phyloP scores from a whole-genome alignment of 192 early-diverging fungal genomes.

The Dimargaris cristalligena region DNA sequence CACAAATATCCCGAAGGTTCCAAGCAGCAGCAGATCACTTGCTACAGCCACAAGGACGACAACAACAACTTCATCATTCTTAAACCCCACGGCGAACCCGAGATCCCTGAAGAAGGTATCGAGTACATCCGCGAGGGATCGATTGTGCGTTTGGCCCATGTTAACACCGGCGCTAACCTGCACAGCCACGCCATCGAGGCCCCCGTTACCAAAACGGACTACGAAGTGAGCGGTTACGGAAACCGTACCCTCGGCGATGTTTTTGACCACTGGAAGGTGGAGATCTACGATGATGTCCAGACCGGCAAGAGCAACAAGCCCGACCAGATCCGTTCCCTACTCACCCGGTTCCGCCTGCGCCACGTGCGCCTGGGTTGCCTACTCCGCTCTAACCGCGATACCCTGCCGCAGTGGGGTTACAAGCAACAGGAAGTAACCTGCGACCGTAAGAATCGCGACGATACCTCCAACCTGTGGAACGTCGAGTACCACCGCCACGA shows the following conservation, averaged over 20 bases:
- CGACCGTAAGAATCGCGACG: constrained; percentile 44
- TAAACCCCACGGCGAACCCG: constrained; percentile 32
- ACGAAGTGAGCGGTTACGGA: constrained; percentile 88
- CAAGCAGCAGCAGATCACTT: constrained; percentile 93
- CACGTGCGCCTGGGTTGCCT: constrained; percentile 56
- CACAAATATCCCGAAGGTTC: constrained; percentile 70
- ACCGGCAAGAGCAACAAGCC: constrained; percentile 19
- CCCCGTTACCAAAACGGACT: constrained; percentile 51
- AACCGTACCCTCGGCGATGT: constrained; percentile 47
- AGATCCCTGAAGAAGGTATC: constrained; percentile 17
- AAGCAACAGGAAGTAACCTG: constrained; percentile 84
- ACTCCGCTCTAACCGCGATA: constrained; percentile 52
- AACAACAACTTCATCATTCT: constrained; percentile 86
- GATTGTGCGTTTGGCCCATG: constrained; percentile 65
- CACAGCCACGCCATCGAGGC: constrained; percentile 72
- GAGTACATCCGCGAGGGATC: constrained; percentile 65
- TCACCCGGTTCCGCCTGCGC: constrained; percentile 65
- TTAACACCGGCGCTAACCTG: constrained; percentile 50
- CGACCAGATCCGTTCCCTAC: constrained; percentile 45
- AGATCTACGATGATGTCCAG: constrained; percentile 53
- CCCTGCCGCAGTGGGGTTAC: constrained; percentile 92
- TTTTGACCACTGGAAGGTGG: constrained; percentile 86
- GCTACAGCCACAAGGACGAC: constrained; percentile 78
- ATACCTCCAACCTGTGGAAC: constrained; percentile 79
- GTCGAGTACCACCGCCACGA: constrained; percentile 74